Base-by-base conservation (phyloP, 352 stramenopile species). In the Phytophthora litchii region DNA sequence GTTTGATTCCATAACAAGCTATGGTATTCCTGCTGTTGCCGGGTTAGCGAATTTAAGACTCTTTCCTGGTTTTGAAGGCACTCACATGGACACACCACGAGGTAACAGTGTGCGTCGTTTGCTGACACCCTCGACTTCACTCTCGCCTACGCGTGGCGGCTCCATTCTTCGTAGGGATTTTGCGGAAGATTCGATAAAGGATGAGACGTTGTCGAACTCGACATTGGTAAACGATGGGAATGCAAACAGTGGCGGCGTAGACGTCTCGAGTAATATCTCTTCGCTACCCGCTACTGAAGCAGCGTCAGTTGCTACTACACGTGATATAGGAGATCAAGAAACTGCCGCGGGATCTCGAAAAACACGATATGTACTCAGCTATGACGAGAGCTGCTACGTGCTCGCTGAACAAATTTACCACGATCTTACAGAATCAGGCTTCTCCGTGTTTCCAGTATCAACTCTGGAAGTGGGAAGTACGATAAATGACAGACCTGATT, bases 1-100 rank as follows among this genome's bases (percentile, higher is more conserved):
- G 82, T 92, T 89, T 50, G 74, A 89, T 13, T 75, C 76, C 14
- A 89, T 92, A 60, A 77, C 51, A 6, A 75, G 64, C 13, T 86
- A 90, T 37, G 82, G 80, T 9, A 67, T 92, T 6, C 78, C 80
- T 21, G 70, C 80, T 7, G 65, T 92, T 21, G 78, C 76, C 0
- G 76, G 80, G 2, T 31, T 90, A 3, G 70, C 76, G 29, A 92
- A 92, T 51, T 52, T 92, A 17, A 57, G 74, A 0, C 35, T 88
- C 2, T 88, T 88, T 23, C 46, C 72, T 17, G 64, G 68, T 40
- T 70, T 72, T 37, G 70, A 85, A 21, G n/a, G 49, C 1, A 34
- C 48, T 31, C 70, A 76, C 31, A 53, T 76, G 19, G 51, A 72
- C 16, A 64, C 67, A n/a, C 72, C 74, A 13, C 66, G 74, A 2